These are phyloP conservation scores for Reticulomyxa filosa DNA, from an alignment of 78 protist species.

Conservation along the genomic window DNA sequence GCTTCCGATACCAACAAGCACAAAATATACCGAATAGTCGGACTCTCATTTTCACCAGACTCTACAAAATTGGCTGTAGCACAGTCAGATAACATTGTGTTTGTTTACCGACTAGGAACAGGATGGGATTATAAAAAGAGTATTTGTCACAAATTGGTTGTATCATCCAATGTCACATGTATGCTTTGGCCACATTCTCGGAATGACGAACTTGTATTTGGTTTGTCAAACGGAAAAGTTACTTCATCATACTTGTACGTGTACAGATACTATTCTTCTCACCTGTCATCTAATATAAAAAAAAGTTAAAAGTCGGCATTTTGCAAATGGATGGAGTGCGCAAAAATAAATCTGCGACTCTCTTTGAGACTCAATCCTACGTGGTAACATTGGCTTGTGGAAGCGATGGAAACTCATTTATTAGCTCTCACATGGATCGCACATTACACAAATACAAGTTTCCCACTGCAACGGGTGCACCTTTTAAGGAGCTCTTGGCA, in stretches of 20 bases:
- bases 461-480: too few species aligned
- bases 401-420: conserved; percentile 18
- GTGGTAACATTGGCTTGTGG: conserved; percentile 9
- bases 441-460: too few species aligned
- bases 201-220: conserved; percentile 25
- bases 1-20: too few species aligned
- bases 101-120: conserved; percentile 53
- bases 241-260: too few species aligned
- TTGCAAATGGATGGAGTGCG: too few species aligned
- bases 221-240: conserved; percentile 24
- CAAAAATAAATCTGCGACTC: conserved; percentile 25
- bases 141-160: conserved; percentile 54
- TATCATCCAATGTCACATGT: conserved; percentile 32
- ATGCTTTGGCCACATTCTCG: conserved; percentile 44
- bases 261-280: too few species aligned
- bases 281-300: too few species aligned
- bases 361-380: conserved; percentile 20
- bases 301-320: too few species aligned
- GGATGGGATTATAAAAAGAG: conserved; percentile 55
- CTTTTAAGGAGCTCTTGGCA: too few species aligned
- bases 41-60: conserved; percentile 73
- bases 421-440: conserved; percentile 20
- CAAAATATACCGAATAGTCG: too few species aligned
- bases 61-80: conserved; percentile 50
- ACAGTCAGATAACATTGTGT: conserved; percentile 58